Conservation (phyloP, 148 eudicot genomes). For the Fagopyrum homotropicum region DNA sequence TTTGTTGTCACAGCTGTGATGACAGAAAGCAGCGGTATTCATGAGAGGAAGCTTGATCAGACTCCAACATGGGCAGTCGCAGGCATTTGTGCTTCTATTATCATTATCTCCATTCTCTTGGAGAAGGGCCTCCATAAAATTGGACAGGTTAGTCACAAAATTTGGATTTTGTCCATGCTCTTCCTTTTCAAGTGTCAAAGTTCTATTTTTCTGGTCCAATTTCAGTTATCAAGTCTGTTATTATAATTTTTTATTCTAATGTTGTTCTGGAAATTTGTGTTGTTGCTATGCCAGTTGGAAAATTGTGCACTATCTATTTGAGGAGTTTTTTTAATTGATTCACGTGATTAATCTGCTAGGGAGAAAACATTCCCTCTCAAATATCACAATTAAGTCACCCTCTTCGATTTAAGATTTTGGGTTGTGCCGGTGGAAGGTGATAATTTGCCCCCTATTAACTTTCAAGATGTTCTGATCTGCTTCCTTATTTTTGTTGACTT, state of each 20-base stretch:
- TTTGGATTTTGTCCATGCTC: neutral
- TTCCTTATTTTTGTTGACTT: neutral
- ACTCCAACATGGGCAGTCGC: constrained; percentile 97
- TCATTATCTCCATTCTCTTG: constrained; percentile 54
- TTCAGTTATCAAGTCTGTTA: too few species aligned
- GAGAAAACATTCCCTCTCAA: neutral
- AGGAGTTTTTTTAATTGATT: neutral
- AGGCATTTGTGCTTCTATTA: constrained; percentile 53
- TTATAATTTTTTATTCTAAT: neutral
- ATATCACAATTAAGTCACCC: neutral
- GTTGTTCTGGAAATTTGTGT: neutral
- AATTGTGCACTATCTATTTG: neutral
- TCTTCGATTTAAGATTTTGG: neutral
- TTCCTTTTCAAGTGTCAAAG: neutral
- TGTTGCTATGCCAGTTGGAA: neutral
- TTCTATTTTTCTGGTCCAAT: neutral
- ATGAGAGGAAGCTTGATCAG: constrained; percentile 51
- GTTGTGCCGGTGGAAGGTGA: neutral
- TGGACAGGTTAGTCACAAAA: constrained; percentile 33
- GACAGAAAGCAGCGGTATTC: constrained; percentile 11
- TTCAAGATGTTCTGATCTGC: neutral
- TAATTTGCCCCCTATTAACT: neutral
- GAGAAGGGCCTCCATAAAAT: constrained; percentile 56
- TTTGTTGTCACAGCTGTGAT: neutral
- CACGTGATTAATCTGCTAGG: neutral